Conservation (phyloP, 139 green algal species). For the Chlamydomonas incerta region DNA sequence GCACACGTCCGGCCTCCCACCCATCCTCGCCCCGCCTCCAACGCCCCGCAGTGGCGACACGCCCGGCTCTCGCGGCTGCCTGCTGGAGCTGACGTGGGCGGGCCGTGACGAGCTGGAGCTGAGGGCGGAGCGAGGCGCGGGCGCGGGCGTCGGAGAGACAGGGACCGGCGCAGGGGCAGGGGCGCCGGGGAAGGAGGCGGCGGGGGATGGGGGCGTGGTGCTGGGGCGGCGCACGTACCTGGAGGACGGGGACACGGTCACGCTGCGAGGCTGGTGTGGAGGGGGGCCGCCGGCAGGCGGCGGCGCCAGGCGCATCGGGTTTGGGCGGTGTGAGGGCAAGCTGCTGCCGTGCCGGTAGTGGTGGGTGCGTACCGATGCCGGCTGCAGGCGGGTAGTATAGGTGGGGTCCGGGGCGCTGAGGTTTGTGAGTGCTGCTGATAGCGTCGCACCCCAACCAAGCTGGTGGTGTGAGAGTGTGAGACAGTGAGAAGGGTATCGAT, state of each 20-base stretch:
- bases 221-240: conserved; percentile 69
- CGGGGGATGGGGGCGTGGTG: not conserved
- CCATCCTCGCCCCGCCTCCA: too few relatives aligned
- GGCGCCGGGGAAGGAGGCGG: not conserved
- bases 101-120: conserved; percentile 50
- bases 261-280: conserved; percentile 75
- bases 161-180: not conserved
- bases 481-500: too few relatives aligned
- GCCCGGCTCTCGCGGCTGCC: conserved; percentile 54
- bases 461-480: too few relatives aligned
- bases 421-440: too few relatives aligned
- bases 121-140: not conserved
- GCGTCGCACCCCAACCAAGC: too few relatives aligned
- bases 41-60: conserved; percentile 65
- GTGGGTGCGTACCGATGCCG: too few relatives aligned
- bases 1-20: not conserved
- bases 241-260: conserved; percentile 86
- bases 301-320: conserved; percentile 74
- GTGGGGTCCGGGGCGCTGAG: too few relatives aligned
- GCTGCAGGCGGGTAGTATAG: too few relatives aligned
- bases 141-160: not conserved
- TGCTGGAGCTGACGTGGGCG: conserved; percentile 78
- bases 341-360: conserved; percentile 45
- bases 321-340: conserved; percentile 81
- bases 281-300: too few relatives aligned